A percentile compares a stretch with the other conserved stretches of the same genome.
These are phyloP conservation scores for Triticum urartu DNA, from an alignment of 176 grass and related monocot species.

Conservation along the genomic window DNA sequence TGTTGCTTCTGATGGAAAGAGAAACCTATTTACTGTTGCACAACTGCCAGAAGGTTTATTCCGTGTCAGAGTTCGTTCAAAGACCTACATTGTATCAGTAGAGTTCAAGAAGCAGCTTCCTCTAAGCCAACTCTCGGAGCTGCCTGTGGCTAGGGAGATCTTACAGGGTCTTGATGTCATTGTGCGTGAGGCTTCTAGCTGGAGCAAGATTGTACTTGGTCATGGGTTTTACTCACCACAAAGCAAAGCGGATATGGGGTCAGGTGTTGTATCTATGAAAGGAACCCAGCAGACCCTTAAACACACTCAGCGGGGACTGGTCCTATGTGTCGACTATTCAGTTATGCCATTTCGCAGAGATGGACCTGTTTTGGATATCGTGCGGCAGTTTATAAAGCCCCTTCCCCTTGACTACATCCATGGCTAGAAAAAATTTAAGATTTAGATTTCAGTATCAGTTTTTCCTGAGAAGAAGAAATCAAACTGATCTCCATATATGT, in stretches of 20 bases:
- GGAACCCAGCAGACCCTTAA: constrained; percentile 54
- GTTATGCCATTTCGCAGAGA: constrained; percentile 49
- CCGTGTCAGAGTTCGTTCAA: constrained; percentile 30
- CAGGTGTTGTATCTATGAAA: constrained; percentile 42
- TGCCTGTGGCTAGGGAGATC: constrained; percentile 58
- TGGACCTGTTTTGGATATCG: constrained; percentile 36
- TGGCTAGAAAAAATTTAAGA: too few relatives aligned
- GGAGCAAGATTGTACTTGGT: constrained; percentile 44
- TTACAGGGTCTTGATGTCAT: constrained; percentile 61
- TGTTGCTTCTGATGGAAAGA: constrained; percentile 55
- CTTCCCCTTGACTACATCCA: background rate
- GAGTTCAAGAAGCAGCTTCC: constrained; percentile 51
- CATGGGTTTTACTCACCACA: constrained; percentile 45
- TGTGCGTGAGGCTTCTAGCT: constrained; percentile 49
- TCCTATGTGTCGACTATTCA: constrained; percentile 57
- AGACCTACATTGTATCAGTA: constrained; percentile 41
- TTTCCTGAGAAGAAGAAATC: too few relatives aligned
- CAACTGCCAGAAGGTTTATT: constrained; percentile 45
- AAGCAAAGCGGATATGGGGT: background rate
- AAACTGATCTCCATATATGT: too few relatives aligned
- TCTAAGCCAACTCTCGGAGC: constrained; percentile 43
- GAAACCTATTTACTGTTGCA: constrained; percentile 47
- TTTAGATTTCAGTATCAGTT: too few relatives aligned
- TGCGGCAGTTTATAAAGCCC: background rate
- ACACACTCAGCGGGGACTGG: constrained; percentile 36